phyloP scores from a whole-genome alignment of 768 basidiomycete species.

The Multifurca ochricompacta region DNA sequence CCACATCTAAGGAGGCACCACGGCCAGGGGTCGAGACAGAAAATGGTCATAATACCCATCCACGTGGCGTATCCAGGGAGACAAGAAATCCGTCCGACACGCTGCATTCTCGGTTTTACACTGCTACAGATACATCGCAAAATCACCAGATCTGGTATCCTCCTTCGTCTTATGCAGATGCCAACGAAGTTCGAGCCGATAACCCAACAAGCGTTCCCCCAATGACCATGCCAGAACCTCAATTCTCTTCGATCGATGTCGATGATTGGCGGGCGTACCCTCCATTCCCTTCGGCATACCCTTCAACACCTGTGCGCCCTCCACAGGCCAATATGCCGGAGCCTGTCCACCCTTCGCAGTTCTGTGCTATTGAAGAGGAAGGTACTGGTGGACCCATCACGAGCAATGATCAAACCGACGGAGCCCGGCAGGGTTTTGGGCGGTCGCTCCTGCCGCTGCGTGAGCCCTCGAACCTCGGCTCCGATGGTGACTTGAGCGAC shows the following conservation, averaged over 20 bases:
- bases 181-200: conserved; percentile 26
- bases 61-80: not conserved
- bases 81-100: conserved; percentile 6
- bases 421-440: conserved; percentile 51
- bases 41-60: not conserved
- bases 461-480: conserved; percentile 53
- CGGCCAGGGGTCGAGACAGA: not conserved
- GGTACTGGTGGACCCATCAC: conserved; percentile 6
- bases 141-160: conserved; percentile 56
- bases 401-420: conserved; percentile 33
- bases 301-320: conserved; percentile 51
- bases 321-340: conserved; percentile 21
- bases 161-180: conserved; percentile 35
- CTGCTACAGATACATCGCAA: not conserved
- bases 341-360: conserved; percentile 20
- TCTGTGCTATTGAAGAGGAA: conserved; percentile 11
- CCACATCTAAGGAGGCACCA: not conserved
- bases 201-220: conserved; percentile 17
- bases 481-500: conserved; percentile 57
- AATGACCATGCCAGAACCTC: conserved; percentile 12
- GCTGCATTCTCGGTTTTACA: conserved; percentile 4
- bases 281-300: conserved; percentile 70
- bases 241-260: conserved; percentile 1
- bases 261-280: conserved; percentile 70
- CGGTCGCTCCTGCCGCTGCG: conserved; percentile 60